phyloP scores from a whole-genome alignment of 306 rosid genomes.

The Carpinus fangiana region DNA sequence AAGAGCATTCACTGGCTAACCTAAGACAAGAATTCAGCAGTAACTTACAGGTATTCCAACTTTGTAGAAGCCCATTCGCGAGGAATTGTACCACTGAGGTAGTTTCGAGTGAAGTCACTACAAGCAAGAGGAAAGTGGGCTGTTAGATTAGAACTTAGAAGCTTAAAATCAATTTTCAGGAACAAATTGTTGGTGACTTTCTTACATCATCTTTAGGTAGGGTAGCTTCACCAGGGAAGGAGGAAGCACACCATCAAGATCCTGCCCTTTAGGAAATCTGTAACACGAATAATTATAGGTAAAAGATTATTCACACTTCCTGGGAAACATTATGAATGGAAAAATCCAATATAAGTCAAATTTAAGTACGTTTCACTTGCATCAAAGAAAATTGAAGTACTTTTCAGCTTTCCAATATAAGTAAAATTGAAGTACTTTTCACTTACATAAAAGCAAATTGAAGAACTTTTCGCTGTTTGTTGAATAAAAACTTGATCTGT shows the following conservation, averaged over 20 bases:
- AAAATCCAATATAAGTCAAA: too few species aligned
- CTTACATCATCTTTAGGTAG: constrained; percentile 24
- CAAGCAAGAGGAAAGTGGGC: background rate
- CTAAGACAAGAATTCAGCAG: background rate
- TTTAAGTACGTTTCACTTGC: too few species aligned
- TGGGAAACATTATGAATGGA: too few species aligned
- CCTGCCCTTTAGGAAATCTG: constrained; percentile 1
- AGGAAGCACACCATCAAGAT: constrained; percentile 38
- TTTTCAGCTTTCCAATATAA: too few species aligned
- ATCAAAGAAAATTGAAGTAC: too few species aligned
- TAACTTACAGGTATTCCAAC: constrained; percentile 31
- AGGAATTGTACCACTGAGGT: constrained; percentile 32
- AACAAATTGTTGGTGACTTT: background rate
- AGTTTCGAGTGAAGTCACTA: constrained; percentile 23
- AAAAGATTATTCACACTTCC: too few species aligned
- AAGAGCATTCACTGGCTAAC: background rate
- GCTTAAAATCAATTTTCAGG: too few species aligned
- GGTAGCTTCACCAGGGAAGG: constrained; percentile 28
- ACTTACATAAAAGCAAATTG: too few species aligned
- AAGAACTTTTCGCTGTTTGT: too few species aligned
- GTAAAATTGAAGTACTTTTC: too few species aligned
- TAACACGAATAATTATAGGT: background rate
- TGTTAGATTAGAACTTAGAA: background rate
- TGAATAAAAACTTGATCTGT: too few species aligned
- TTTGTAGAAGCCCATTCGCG: constrained; percentile 28